Evolutionary conservation across 2,329 filamentous ascomycete genomes (phyloP).

Genomic region (Stachybotrys chlorohalonatus): DNA sequence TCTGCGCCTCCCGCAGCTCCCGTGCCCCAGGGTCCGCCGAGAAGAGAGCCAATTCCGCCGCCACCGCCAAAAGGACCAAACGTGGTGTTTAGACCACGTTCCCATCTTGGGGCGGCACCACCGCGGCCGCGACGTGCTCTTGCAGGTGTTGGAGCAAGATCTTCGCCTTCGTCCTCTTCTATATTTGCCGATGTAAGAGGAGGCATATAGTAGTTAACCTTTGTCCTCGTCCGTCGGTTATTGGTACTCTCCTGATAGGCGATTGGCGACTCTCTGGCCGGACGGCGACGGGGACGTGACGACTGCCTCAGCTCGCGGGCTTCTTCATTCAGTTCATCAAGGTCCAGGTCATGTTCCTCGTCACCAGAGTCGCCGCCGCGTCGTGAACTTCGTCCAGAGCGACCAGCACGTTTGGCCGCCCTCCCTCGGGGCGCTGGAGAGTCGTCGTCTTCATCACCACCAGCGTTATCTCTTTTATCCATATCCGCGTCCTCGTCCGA

Average conservation of each 20-base stretch:
- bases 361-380: constrained; percentile 43
- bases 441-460: constrained; percentile 32
- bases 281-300: constrained; percentile 42
- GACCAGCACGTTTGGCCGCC: constrained; percentile 25
- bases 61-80: constrained; percentile 90
- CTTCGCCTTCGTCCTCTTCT: constrained; percentile 66
- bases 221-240: constrained; percentile 41
- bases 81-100: constrained; percentile 78
- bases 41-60: constrained; percentile 60
- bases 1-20: constrained; percentile 72
- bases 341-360: constrained; percentile 49
- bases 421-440: constrained; percentile 43
- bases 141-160: constrained; percentile 57
- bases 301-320: constrained; percentile 51
- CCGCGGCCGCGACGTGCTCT: constrained; percentile 57
- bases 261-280: constrained; percentile 42
- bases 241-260: constrained; percentile 47
- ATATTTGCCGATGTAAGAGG: constrained; percentile 53
- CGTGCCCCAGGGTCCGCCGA: constrained; percentile 66
- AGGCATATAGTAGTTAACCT: constrained; percentile 80
- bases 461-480: constrained; percentile 28
- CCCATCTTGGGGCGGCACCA: constrained; percentile 53
- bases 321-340: constrained; percentile 58
- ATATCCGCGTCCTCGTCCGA: constrained; percentile 43
- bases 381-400: constrained; percentile 38